A percentile compares a stretch with the other conserved stretches of the same genome.
Evolutionary conservation across 257 asterid genomes (phyloP).

Genomic region (Catharanthus roseus): DNA sequence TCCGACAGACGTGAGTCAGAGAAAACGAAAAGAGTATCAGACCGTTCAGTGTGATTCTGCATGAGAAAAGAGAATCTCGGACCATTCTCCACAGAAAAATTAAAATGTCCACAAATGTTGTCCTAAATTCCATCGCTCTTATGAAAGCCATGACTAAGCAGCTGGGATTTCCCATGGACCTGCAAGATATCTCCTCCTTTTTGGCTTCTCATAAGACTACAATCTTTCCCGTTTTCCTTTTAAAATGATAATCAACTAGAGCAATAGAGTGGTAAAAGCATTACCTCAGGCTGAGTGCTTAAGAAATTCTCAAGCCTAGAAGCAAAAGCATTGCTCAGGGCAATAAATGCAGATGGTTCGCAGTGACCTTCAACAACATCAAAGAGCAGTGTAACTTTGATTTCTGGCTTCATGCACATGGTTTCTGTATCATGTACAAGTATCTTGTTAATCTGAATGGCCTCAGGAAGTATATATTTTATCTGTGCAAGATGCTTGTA

Average conservation of each 20-base stretch:
- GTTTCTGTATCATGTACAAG: slow-evolving; percentile 60
- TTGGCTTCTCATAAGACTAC: neutral
- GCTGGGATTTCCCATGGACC: neutral
- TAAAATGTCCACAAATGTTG: neutral
- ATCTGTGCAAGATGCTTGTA: slow-evolving; percentile 70
- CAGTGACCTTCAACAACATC: slow-evolving; percentile 55
- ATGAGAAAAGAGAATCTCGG: neutral
- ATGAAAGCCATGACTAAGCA: neutral
- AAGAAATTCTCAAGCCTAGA: slow-evolving; percentile 51
- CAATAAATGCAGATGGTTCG: slow-evolving; percentile 52
- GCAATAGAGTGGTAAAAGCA: slow-evolving; percentile 12
- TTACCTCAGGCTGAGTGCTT: slow-evolving; percentile 57
- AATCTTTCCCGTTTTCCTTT: neutral
- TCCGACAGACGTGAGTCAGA: too few relatives aligned
- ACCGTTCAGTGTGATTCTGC: neutral
- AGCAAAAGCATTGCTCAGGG: slow-evolving; percentile 59
- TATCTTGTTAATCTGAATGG: slow-evolving; percentile 61
- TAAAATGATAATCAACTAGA: neutral
- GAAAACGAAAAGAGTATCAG: neutral
- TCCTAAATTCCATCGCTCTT: neutral
- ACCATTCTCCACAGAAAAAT: neutral
- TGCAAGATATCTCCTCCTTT: too few relatives aligned
- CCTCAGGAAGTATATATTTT: slow-evolving; percentile 71
- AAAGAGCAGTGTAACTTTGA: slow-evolving; percentile 44
- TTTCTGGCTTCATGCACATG: slow-evolving; percentile 63